These are phyloP conservation scores for Botrytis squamosa DNA, from an alignment of 2,329 filamentous ascomycete genomes.

Conservation along the genomic window DNA sequence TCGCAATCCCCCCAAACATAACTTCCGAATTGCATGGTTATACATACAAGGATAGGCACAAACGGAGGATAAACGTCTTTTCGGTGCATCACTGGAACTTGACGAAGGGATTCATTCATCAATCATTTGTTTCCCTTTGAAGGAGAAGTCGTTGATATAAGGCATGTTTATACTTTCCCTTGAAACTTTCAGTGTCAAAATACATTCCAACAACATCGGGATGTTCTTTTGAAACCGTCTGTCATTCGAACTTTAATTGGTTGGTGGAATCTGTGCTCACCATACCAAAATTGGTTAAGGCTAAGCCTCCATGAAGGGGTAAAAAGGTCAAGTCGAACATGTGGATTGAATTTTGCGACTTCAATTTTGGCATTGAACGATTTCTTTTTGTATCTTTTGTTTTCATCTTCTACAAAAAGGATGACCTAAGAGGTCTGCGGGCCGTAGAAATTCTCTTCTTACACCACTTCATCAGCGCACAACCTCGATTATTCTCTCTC, in stretches of 20 bases:
- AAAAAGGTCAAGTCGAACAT: not conserved
- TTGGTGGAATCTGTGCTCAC: slow-evolving; percentile 1
- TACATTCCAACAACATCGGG: slow-evolving; percentile 2
- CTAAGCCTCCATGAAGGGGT: not conserved
- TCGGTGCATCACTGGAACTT: not conserved
- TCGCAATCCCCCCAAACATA: slow-evolving; percentile 12
- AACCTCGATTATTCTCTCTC: slow-evolving; percentile 4
- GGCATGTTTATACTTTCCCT: not conserved
- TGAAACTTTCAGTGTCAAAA: not conserved
- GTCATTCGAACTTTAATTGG: not conserved
- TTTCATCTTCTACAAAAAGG: not conserved
- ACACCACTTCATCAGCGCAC: not conserved
- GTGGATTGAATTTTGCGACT: not conserved
- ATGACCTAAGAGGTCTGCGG: not conserved
- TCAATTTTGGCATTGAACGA: not conserved
- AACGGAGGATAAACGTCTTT: slow-evolving; percentile 4
- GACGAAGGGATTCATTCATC: not conserved
- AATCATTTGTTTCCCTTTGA: not conserved
- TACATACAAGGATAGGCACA: slow-evolving; percentile 7
- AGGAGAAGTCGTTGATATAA: not conserved
- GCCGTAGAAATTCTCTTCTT: slow-evolving; percentile 11
- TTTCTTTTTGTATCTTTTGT: no score
- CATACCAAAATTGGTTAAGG: not conserved
- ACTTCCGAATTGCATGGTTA: slow-evolving; percentile 17
- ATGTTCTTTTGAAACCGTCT: not conserved